Conservation (phyloP, 2,329 filamentous ascomycete species). For the Sordariomycetes sp. region DNA sequence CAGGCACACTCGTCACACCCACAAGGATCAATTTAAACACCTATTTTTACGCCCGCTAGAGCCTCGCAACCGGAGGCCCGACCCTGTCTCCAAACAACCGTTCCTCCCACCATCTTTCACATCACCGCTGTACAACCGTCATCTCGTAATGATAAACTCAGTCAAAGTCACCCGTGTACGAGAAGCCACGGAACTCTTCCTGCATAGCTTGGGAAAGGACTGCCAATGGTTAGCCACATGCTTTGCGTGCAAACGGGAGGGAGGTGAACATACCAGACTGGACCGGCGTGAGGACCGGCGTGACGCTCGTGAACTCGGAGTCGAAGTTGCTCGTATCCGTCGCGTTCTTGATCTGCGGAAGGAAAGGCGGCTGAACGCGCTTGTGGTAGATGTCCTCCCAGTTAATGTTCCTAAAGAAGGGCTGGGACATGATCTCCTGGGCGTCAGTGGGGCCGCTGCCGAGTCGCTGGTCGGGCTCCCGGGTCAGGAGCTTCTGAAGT, state of each 20-base stretch:
- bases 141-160: no score
- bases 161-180: constrained; percentile 87
- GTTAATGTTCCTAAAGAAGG: constrained; percentile 95
- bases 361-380: constrained; percentile 78
- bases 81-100: neutral
- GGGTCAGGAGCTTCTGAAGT: constrained; percentile 89
- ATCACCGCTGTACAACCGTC: no score
- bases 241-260: neutral
- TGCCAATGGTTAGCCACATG: constrained; percentile 24
- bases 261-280: constrained; percentile 72
- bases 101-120: neutral
- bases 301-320: constrained; percentile 96
- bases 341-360: constrained; percentile 79
- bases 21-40: no score
- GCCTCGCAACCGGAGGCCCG: no score
- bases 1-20: no score
- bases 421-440: constrained; percentile 97
- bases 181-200: constrained; percentile 98
- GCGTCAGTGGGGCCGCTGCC: constrained; percentile 94
- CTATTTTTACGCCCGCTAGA: neutral
- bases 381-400: constrained; percentile 99
- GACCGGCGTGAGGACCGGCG: constrained; percentile 91
- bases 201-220: constrained; percentile 98
- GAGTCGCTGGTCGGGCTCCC: constrained; percentile 86
- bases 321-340: constrained; percentile 99